Base-by-base conservation (phyloP, 2,329 filamentous ascomycete species). In the Fusarium anguioides region DNA sequence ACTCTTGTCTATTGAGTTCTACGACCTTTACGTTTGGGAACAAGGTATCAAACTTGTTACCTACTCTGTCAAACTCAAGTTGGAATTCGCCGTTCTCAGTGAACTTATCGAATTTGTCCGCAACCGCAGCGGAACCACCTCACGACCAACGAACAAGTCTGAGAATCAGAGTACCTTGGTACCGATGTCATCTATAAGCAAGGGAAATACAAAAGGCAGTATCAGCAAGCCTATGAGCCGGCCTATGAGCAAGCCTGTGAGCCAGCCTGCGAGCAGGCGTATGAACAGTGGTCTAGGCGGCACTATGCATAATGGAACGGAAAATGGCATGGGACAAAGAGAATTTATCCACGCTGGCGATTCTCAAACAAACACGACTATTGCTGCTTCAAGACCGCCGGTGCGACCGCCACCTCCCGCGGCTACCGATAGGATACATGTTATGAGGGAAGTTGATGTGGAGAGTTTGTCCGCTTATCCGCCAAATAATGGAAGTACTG, bases 21-120 rank as follows among this genome's bases (percentile, higher is more conserved):
- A 72, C 5, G 68, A 72, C 6, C 57, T 75, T 6, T 78, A 75
- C 45, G 59, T 74, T 5, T 51, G 77, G n/a, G 77, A 79, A 50
- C 77, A 76, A 5, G 72, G 75, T 1, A 75, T 75, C 68, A 79
- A 79, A 53, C 62, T 74, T 3, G 60, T 78, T 9, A 71, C 75
- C 4, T 79, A 79, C 65, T 77, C 75, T 35, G 61, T 79, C 26
- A 80, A 80, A 45, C 70, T 80, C 27, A 80, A 79, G 60, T 61
- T 77, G 12, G 78, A 79, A 42, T 78, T 79, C 51, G 72, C 73
- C 5, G 76, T 79, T 3, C 72, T 79, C 10, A 76, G 78, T 42
- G 72, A 75, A 6, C 68, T 80, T 4, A 75, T 78, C 18, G 72
- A 78, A 17, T 72, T 78, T 23, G 82, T 60, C 41, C 77, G 66